Evolutionary conservation across 2,329 filamentous ascomycete genomes (phyloP), one percentile per base, ranked within the genome.

Genomic region (Allantophomopsis cytisporea): DNA sequence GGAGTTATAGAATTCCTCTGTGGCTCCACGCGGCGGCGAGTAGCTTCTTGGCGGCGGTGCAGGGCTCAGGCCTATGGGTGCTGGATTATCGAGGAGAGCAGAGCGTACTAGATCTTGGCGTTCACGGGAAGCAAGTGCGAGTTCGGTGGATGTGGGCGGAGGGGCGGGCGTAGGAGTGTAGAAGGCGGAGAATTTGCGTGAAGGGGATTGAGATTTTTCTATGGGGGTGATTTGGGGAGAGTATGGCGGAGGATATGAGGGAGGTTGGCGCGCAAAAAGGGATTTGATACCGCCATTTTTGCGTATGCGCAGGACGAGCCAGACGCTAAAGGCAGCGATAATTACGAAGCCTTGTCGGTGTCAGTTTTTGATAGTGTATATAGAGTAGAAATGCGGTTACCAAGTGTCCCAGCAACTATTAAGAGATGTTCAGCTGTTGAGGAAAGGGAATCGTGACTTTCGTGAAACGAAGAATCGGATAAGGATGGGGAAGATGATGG

Each of bases 381-480:
- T 5, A 10, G 23, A 8, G 7, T 20, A 13, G 32, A 39, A 8
- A 15, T 34, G 16, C 34, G 47, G 39, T 12, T 49, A 55, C 53
- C 52, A 34, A 56, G 52, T 31, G 50, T 42, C 35, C 50, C 54
- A 30, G 41, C 40, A 30, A 49, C 48, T 39, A 57, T 50, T 28
- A 56, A 34, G 21, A 53, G 39, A 23, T 50, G 45, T 40, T 55
- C 45, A 4, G 48, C 46, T 23, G 42, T 36, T 7, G 48, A 46
- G 23, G 47, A 48, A 12, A 56, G 15, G 16, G 38, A 37, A 21
- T 33, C 31, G 28, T 47, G 32, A 14, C 16, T 28, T 4, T 28
- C 5, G 3, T 28, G 23, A 12, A 28, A 28, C 11, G 32, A 15
- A 14, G 32, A 4, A 14, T 34, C 16, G 32, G 32, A 14, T 5